Conservation (phyloP, 805 yeast species). For the Groenewaldozyma salmanticensis region DNA sequence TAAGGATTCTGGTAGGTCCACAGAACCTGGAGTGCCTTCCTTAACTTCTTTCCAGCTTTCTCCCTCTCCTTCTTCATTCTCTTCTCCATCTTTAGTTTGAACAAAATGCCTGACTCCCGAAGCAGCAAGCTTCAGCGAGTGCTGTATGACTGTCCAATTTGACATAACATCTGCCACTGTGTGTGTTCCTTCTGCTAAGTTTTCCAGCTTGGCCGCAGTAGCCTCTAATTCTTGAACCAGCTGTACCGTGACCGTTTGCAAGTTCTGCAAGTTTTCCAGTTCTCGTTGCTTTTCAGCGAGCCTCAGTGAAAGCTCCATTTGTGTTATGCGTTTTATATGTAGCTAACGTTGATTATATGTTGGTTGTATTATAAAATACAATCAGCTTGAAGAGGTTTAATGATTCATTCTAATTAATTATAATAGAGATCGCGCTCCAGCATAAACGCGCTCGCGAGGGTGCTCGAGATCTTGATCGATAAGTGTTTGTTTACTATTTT, state of each 20-base stretch:
- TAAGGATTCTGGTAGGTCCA: conserved; percentile 21
- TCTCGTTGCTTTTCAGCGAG: conserved; percentile 41
- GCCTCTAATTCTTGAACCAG: conserved; percentile 40
- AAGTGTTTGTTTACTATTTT: no score
- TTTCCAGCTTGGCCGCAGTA: conserved; percentile 39
- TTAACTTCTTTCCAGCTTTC: conserved; percentile 2
- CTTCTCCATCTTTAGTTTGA: conserved; percentile 32
- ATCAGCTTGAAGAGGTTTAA: no score
- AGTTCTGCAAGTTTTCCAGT: conserved; percentile 38
- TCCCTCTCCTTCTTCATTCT: conserved; percentile 32
- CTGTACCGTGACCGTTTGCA: conserved; percentile 37
- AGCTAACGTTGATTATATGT: no score
- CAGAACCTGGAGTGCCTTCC: conserved; percentile 8
- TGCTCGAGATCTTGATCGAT: no score
- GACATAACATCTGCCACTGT: conserved; percentile 49
- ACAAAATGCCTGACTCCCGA: conserved; percentile 20
- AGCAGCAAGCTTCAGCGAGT: conserved; percentile 51
- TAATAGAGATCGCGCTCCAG: no score
- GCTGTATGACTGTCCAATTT: conserved; percentile 56
- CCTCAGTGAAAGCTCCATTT: not conserved
- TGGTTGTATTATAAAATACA: no score
- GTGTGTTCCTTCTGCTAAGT: conserved; percentile 47
- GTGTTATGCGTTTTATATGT: no score
- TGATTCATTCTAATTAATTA: no score
- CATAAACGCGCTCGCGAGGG: no score